Base-by-base conservation (phyloP, 2,329 filamentous ascomycete genomes). In the Calonectria pauciramosa region DNA sequence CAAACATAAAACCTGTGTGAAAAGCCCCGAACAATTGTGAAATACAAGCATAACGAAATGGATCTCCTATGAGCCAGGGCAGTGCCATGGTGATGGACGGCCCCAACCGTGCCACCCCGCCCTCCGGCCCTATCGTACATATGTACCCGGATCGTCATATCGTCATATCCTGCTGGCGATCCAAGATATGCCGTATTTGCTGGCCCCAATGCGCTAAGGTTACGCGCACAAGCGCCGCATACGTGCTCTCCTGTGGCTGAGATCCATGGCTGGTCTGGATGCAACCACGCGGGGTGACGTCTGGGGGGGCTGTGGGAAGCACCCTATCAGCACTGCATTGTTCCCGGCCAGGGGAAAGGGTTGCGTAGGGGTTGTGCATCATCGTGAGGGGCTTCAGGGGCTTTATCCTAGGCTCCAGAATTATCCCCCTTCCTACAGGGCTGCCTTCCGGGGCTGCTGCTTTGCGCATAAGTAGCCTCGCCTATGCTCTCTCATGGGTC, bases 281-380 rank as follows among this genome's bases (percentile, higher is more conserved):
- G 66, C 23, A 18, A 30, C 51, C 38, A 49, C 41, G 38, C 26
- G 60, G 41, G 41, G 26, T 34, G 60, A 65, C 10, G 41, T 20
- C 60, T 30, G 30, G 10, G 36, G 36, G 38, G 66, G 23, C 32
- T 49, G 51, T 32, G 66, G 28, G 28, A 13, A 13, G 36, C 28
- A 38, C 66, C 66, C 66, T 68, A 69, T 69, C 67, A 69, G 54
- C 52, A n/a, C 41, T 51, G 51, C 34, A 63, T 28, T 34, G 28
- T 20, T 44, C 38, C 41, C 41, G 16, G 36, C 41, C 28, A 65
- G 38, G 66, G 51, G 41, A 6, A 47, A 26, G 28, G 41, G 18
- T n/a, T 16, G 18, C 11, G 34, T 30, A 13, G 66, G 66, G 51
- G 66, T 34, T 52, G 66, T 47, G 66, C 26, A 47, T 59, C 41